Evolutionary conservation across 2,329 filamentous ascomycete species (phyloP).

Genomic region (Beauveria bassiana): DNA sequence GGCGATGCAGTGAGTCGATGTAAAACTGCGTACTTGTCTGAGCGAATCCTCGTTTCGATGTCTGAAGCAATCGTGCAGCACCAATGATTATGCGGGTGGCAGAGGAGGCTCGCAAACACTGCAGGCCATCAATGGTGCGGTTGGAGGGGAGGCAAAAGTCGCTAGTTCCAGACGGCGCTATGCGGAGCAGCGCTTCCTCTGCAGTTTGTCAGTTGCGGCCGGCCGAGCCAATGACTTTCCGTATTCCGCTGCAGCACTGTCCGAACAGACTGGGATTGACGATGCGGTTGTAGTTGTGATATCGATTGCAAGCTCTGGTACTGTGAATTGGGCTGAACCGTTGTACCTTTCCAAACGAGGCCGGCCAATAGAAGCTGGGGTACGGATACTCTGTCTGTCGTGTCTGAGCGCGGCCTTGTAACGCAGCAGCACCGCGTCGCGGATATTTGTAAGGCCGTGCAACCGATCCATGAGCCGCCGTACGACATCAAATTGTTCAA

Average conservation of each 20-base stretch:
- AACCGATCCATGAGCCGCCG: neutral
- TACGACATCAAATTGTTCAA: neutral
- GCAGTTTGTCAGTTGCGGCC: neutral
- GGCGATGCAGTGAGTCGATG: neutral
- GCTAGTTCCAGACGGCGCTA: constrained; percentile 7
- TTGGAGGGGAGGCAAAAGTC: constrained; percentile 8
- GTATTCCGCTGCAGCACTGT: neutral
- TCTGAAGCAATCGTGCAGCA: neutral
- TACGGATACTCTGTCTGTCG: neutral
- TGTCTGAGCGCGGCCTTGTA: neutral
- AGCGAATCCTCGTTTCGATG: neutral
- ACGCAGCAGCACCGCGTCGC: neutral
- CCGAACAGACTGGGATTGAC: no score
- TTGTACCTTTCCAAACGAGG: neutral
- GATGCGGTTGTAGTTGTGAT: neutral
- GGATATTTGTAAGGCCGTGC: constrained; percentile 11
- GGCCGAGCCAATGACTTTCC: neutral
- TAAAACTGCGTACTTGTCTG: neutral
- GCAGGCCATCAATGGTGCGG: constrained; percentile 3
- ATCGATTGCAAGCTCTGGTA: neutral
- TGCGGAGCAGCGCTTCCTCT: constrained; percentile 2
- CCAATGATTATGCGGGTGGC: neutral
- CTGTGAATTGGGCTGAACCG: neutral
- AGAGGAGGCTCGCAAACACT: neutral
- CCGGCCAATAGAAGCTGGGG: constrained; percentile 3